Evolutionary conservation across 306 rosid genomes (phyloP).

Genomic region (Dalbergia oliveri): DNA sequence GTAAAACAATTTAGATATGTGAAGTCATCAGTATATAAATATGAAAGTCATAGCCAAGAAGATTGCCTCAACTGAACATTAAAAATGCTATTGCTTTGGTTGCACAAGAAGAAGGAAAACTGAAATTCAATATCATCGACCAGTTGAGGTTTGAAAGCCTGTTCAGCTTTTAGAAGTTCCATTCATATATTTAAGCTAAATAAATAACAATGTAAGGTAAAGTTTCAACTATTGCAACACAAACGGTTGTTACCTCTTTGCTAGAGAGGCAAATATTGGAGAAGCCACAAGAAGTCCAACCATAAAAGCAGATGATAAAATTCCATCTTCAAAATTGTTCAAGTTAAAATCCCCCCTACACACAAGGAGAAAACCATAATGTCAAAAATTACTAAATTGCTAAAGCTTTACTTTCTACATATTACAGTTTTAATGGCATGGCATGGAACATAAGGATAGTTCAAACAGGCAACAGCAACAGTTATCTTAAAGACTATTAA

Average conservation of each 20-base stretch:
- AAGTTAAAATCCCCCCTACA: slow-evolving; percentile 70
- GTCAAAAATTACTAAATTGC: slow-evolving; percentile 17
- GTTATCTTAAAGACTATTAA: slow-evolving; percentile 24
- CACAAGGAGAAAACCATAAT: slow-evolving; percentile 13
- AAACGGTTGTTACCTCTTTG: slow-evolving; percentile 57
- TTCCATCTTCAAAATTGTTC: slow-evolving; percentile 74
- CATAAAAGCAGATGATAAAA: slow-evolving; percentile 79
- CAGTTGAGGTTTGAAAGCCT: neutral
- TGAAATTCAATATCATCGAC: neutral
- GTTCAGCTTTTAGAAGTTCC: slow-evolving; percentile 31
- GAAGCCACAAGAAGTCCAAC: slow-evolving; percentile 80
- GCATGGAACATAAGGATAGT: neutral
- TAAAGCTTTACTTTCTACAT: slow-evolving; percentile 29
- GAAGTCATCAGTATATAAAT: neutral
- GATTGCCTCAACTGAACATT: neutral
- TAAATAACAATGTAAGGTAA: neutral
- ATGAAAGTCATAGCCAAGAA: slow-evolving; percentile 15
- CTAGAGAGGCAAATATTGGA: slow-evolving; percentile 72
- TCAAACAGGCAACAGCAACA: neutral
- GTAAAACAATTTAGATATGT: neutral
- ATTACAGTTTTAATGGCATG: neutral
- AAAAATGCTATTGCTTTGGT: neutral
- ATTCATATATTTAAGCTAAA: slow-evolving; percentile 15
- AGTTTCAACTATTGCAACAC: slow-evolving; percentile 6
- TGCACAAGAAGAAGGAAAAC: neutral